Evolutionary conservation across 768 basidiomycete genomes (phyloP).

Genomic region (Tubosaeta sp.): DNA sequence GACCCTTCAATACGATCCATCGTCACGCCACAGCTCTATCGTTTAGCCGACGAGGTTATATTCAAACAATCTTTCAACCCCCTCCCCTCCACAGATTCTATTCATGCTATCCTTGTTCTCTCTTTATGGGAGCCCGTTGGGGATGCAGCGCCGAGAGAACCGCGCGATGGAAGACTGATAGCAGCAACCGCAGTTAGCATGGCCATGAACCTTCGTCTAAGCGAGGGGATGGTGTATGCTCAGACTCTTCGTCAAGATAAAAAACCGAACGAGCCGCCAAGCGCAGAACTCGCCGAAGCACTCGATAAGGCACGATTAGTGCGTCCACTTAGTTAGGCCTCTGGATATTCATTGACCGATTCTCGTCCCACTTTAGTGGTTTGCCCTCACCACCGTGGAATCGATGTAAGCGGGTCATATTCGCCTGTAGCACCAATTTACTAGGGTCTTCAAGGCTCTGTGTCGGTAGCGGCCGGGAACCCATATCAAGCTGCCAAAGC

Average conservation of each 20-base stretch:
- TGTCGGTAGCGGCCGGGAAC: conserved; percentile 39
- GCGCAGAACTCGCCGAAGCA: conserved; percentile 31
- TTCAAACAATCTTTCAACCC: conserved; percentile 40
- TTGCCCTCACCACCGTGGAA: conserved; percentile 36
- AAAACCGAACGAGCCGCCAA: conserved; percentile 23
- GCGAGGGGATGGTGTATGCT: conserved; percentile 33
- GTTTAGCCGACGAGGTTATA: conserved; percentile 38
- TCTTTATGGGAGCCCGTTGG: conserved; percentile 43
- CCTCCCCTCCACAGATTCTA: conserved; percentile 38
- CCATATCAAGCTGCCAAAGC: conserved; percentile 33
- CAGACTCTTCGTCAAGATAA: conserved; percentile 28
- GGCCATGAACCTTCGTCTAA: conserved; percentile 42
- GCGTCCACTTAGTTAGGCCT: conserved; percentile 11
- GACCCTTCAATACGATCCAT: conserved; percentile 32
- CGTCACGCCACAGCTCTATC: conserved; percentile 38
- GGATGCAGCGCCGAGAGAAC: conserved; percentile 26
- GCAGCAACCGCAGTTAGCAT: conserved; percentile 42
- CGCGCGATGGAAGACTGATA: conserved; percentile 38
- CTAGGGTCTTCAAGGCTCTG: conserved; percentile 32
- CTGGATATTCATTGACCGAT: conserved; percentile 12
- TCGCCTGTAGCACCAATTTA: not conserved
- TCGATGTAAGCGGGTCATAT: conserved; percentile 30
- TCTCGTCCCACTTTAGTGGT: conserved; percentile 32
- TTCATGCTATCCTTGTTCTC: conserved; percentile 39
- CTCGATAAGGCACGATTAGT: conserved; percentile 38